Conservation (phyloP, 2,329 filamentous ascomycete genomes). For the Pezizomycotina sp. region DNA sequence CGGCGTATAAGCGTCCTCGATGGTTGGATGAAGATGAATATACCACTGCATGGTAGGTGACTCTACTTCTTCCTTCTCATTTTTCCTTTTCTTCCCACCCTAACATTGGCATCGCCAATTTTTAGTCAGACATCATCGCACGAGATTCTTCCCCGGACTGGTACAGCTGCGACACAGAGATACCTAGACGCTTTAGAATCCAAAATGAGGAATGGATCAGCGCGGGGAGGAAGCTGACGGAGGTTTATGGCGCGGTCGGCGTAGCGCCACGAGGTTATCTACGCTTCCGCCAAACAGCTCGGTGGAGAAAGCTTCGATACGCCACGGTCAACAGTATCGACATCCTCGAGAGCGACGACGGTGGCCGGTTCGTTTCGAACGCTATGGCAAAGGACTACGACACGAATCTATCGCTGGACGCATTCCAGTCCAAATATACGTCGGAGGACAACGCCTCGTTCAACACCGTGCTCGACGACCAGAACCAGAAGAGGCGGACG, state of each 20-base stretch:
- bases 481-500: slow-evolving; percentile 74
- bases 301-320: slow-evolving; percentile 56
- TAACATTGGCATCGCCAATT: slow-evolving; percentile 3
- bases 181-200: slow-evolving; percentile 85
- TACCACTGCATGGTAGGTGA: slow-evolving; percentile 49
- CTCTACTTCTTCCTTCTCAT: neutral
- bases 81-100: neutral
- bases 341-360: slow-evolving; percentile 28
- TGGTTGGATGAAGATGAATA: slow-evolving; percentile 91
- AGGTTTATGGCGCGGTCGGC: slow-evolving; percentile 66
- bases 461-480: slow-evolving; percentile 75
- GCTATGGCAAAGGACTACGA: slow-evolving; percentile 40
- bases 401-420: slow-evolving; percentile 61
- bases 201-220: slow-evolving; percentile 76
- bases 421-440: slow-evolving; percentile 85
- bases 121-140: slow-evolving; percentile 68
- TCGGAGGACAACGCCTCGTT: slow-evolving; percentile 98
- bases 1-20: slow-evolving; percentile 86
- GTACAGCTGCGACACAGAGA: slow-evolving; percentile 72
- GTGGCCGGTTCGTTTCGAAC: slow-evolving; percentile 23
- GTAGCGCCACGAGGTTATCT: slow-evolving; percentile 20
- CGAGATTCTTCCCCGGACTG: slow-evolving; percentile 92
- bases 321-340: slow-evolving; percentile 42
- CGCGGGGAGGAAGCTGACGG: slow-evolving; percentile 52
- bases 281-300: slow-evolving; percentile 31